These are phyloP conservation scores for Talaromyces adpressus DNA, from an alignment of 495 filamentous ascomycete genomes.

Conservation along the genomic window DNA sequence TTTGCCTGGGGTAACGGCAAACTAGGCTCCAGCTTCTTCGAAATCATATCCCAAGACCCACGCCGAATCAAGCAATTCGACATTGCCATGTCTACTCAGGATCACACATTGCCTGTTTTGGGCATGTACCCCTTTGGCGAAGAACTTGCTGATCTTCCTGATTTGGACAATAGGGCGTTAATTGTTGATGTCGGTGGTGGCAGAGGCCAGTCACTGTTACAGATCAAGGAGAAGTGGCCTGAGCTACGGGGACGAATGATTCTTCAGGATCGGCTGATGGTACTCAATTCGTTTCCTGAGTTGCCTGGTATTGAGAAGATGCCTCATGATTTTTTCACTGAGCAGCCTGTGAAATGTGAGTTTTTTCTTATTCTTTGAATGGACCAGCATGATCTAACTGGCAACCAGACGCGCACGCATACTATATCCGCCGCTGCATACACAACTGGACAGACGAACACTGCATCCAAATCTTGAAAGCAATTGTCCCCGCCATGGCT, in stretches of 20 bases:
- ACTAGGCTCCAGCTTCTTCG: conserved; percentile 15
- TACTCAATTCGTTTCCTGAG: conserved; percentile 27
- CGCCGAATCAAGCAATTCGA: conserved; percentile 14
- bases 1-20: conserved; percentile 15
- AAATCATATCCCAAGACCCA: conserved; percentile 13
- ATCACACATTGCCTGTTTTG: conserved; percentile 12
- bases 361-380: background rate
- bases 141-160: conserved; percentile 68
- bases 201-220: conserved; percentile 39
- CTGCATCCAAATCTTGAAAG: conserved; percentile 28
- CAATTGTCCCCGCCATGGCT: conserved; percentile 25
- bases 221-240: conserved; percentile 25
- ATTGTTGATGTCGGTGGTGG: conserved; percentile 52
- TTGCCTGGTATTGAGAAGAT: conserved; percentile 17
- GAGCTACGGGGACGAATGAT: conserved; percentile 29
- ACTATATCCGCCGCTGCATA: conserved; percentile 37
- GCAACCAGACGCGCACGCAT: conserved; percentile 27
- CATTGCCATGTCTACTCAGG: conserved; percentile 15
- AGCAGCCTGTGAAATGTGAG: conserved; percentile 36
- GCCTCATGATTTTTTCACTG: conserved; percentile 44
- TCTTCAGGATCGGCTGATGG: conserved; percentile 39
- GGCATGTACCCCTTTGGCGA: conserved; percentile 38
- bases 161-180: conserved; percentile 25
- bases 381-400: background rate
- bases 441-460: conserved; percentile 36